Percentiles rank a stretch among this genome's conserved stretches.
Conservation (phyloP, 768 basidiomycete genomes). For the Clitopilus hobsonii region DNA sequence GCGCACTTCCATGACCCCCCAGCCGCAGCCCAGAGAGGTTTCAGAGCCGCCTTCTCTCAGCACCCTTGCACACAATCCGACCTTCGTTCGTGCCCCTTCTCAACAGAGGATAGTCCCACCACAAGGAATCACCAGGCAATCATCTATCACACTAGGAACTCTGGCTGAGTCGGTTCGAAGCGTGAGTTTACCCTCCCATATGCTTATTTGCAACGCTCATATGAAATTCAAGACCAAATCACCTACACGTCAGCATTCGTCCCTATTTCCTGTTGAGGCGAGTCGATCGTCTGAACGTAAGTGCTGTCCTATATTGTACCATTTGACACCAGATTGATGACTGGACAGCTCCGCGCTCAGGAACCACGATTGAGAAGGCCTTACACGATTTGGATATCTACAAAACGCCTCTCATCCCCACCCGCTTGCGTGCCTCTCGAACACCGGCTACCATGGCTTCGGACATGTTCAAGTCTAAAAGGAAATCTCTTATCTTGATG, state of each 20-base stretch:
- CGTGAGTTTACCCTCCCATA: constrained; percentile 32
- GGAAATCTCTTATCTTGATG: constrained; percentile 50
- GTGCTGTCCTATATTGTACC: constrained; percentile 9
- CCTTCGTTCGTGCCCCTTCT: constrained; percentile 62
- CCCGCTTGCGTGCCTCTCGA: constrained; percentile 41
- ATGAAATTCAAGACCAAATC: constrained; percentile 35
- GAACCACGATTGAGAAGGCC: constrained; percentile 58
- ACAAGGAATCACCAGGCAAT: constrained; percentile 22
- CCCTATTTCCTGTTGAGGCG: constrained; percentile 37
- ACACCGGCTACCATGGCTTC: constrained; percentile 27
- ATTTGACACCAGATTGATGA: constrained; percentile 3
- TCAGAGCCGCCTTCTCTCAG: constrained; percentile 71
- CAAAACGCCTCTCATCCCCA: constrained; percentile 73
- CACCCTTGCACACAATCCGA: constrained; percentile 57
- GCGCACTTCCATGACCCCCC: constrained; percentile 69
- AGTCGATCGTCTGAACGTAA: constrained; percentile 27
- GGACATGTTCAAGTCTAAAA: constrained; percentile 59
- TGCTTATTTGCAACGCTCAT: constrained; percentile 2
- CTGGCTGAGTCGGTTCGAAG: constrained; percentile 50
- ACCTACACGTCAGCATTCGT: constrained; percentile 48
- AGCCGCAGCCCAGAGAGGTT: constrained; percentile 45
- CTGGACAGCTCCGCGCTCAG: constrained; percentile 21
- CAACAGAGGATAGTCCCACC: constrained; percentile 21
- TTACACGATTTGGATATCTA: constrained; percentile 73
- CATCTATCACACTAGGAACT: constrained; percentile 52